Evolutionary conservation across 1,284 basidiomycete genomes (phyloP).

Genomic region (Pseudozyma thailandica): DNA sequence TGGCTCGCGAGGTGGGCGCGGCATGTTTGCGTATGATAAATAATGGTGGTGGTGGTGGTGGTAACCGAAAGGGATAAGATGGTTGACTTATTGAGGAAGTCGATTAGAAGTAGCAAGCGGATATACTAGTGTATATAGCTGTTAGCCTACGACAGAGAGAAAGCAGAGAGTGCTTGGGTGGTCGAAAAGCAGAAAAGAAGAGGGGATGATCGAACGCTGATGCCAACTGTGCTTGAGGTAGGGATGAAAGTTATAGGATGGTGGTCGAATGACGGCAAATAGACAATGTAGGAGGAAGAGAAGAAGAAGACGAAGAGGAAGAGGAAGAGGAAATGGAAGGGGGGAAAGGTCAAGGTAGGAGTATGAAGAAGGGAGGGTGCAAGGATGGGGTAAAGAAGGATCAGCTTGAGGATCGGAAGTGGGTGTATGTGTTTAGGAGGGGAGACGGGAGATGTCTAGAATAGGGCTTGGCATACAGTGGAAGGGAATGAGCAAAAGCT

Average conservation of each 20-base stretch:
- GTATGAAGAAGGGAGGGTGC: background rate
- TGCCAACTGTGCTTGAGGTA: no score
- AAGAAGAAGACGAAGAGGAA: background rate
- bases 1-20: constrained; percentile 18
- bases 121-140: no score
- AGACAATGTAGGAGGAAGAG: background rate
- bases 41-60: background rate
- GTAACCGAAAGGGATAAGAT: no score
- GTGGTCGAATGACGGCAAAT: background rate
- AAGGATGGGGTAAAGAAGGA: background rate
- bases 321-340: background rate
- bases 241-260: background rate
- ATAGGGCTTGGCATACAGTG: no score
- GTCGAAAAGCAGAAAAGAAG: no score
- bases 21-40: constrained; percentile 14
- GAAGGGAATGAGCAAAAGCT: no score
- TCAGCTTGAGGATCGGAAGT: background rate
- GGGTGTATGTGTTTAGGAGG: no score
- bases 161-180: no score
- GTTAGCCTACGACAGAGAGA: no score
- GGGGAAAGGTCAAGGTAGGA: background rate
- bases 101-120: no score
- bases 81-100: no score
- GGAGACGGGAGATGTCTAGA: no score
- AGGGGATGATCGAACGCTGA: background rate